Conservation (phyloP, 345 rosid species). For the Acer yangbiense region DNA sequence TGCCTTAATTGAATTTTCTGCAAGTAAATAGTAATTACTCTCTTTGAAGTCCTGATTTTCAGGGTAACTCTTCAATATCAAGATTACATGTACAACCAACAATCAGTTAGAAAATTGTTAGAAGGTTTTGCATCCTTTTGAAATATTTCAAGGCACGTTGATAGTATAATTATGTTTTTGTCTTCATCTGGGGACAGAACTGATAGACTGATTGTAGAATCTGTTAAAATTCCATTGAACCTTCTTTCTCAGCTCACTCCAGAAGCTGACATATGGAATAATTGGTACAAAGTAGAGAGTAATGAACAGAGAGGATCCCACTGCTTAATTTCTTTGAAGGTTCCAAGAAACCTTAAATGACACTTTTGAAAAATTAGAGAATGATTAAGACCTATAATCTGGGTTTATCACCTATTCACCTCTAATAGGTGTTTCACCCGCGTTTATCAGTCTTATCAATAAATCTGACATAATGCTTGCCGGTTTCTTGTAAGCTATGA, state of each 20-base stretch:
- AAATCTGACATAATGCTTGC: neutral
- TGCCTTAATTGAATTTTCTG: neutral
- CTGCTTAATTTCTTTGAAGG: neutral
- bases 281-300: neutral
- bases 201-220: neutral
- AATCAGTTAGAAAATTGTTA: neutral
- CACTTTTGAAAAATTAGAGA: neutral
- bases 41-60: neutral
- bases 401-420: neutral
- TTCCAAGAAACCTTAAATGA: neutral
- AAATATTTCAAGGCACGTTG: neutral
- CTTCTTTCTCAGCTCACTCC: neutral
- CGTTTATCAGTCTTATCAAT: neutral
- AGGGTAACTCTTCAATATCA: neutral
- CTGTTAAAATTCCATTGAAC: neutral
- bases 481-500: neutral
- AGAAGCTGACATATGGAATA: neutral
- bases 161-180: neutral
- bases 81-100: neutral
- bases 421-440: neutral
- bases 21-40: neutral
- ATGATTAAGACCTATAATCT: neutral
- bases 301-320: neutral
- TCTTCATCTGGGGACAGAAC: neutral
- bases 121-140: neutral